Percentiles rank a stretch among this genome's conserved stretches.
Evolutionary conservation across 495 filamentous ascomycete genomes (phyloP).

Genomic region (Copromyces sp.): DNA sequence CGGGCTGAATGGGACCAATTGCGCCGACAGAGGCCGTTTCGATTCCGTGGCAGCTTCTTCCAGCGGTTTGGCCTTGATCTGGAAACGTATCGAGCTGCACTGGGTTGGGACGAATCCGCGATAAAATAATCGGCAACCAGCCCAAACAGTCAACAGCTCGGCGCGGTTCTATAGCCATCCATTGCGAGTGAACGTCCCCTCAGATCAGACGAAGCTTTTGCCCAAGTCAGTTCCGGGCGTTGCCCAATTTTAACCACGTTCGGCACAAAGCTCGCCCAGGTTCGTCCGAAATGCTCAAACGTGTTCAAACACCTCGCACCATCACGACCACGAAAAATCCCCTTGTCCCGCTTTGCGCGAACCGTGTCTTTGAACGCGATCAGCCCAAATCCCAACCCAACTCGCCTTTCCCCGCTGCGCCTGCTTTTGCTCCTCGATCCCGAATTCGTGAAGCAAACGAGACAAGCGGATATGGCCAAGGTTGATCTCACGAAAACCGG

Average conservation of each 20-base stretch:
- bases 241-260: not conserved
- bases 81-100: not conserved
- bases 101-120: not conserved
- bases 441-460: not conserved
- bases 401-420: not conserved
- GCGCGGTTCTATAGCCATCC: not conserved
- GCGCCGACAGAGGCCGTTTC: not conserved
- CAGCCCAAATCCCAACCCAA: not conserved
- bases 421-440: not conserved
- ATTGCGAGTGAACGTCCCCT: not conserved
- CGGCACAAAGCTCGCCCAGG: not conserved
- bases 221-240: not conserved
- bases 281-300: not conserved
- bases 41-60: not conserved
- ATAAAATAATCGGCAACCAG: not conserved
- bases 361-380: not conserved
- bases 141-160: not conserved
- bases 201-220: not conserved
- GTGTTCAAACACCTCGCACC: not conserved
- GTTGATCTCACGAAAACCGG: not conserved
- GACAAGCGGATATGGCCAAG: not conserved
- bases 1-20: not conserved
- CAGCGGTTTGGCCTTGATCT: not conserved
- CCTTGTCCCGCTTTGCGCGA: not conserved
- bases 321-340: not conserved